Evolutionary conservation across 805 yeast species (phyloP), one percentile per base, ranked within the genome.

Genomic region (Barnettozyma californica): DNA sequence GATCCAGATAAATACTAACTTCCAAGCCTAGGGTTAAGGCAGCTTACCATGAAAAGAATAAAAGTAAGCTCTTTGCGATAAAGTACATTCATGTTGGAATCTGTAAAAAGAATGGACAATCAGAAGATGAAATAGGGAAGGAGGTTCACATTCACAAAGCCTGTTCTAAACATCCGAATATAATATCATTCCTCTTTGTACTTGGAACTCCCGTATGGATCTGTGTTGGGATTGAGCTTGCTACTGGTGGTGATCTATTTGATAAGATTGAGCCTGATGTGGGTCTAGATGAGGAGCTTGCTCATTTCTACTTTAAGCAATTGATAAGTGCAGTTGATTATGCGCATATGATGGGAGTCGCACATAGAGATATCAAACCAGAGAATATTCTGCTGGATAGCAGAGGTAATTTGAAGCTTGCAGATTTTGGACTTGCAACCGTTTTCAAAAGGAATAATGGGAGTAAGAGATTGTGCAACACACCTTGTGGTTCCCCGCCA

Each of bases 251-350:
- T 14, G 94, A 85, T 64, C 61, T 85, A 19, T 85, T 85, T 61
- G 91, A 84, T 57, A 85, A 84, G 63, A 84, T 85, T 51, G 89
- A 84, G 60, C 89, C 89, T 0, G 89, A 83, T 65, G 65, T 76
- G 8, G 90, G 90, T 1, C 81, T 84, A 2, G 84, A 79, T 53
- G 76, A 74, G 46, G 81, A 79, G 19, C 73, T 84, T 9, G 84
- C 86, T 1, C 87, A 82, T 49, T 79, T 84, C 60, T 84, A 83
- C 59, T 83, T 84, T 58, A 73, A 73, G 46, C 94, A 86, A 59
- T 64, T 86, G 49, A 68, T 82, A 2, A 75, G 74, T 45, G 88
- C 88, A 0, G 66, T 84, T 9, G 73, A 70, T 19, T 84, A 74
- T 53, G 59, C 84, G 39, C 95, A 86, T 56, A 62, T 69, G 13